These are phyloP conservation scores for Talaromyces atroroseus DNA, from an alignment of 2,329 filamentous ascomycete species.

Conservation along the genomic window DNA sequence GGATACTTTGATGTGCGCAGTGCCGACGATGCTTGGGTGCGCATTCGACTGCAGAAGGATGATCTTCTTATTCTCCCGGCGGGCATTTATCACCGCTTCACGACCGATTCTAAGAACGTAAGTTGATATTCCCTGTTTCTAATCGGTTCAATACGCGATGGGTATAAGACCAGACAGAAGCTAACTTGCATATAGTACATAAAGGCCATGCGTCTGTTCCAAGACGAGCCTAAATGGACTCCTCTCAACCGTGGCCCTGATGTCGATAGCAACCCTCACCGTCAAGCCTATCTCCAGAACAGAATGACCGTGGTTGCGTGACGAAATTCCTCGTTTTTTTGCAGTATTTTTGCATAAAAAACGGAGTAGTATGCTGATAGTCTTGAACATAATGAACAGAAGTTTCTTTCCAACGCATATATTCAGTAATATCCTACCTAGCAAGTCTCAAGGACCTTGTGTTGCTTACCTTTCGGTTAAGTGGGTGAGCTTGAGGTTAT, in stretches of 20 bases:
- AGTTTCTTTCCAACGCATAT: not conserved
- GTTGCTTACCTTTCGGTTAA: not conserved
- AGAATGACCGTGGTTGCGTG: conserved; percentile 15
- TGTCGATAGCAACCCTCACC: conserved; percentile 71
- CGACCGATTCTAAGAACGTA: conserved; percentile 85
- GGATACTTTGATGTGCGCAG: conserved; percentile 92
- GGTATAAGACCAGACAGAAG: not conserved
- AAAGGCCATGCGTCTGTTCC: conserved; percentile 92
- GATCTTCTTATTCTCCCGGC: conserved; percentile 91
- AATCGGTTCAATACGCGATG: too few species aligned
- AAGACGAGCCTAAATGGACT: conserved; percentile 98
- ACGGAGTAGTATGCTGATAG: too few species aligned
- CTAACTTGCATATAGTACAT: conserved; percentile 62
- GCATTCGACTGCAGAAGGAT: conserved; percentile 75
- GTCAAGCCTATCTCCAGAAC: conserved; percentile 66
- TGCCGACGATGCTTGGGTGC: conserved; percentile 79
- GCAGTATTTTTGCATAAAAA: too few species aligned
- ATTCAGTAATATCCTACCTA: not conserved
- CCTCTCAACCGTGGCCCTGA: conserved; percentile 75
- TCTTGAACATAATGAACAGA: not conserved
- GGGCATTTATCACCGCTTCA: conserved; percentile 97
- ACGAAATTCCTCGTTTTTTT: not conserved
- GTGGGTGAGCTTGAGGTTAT: not conserved
- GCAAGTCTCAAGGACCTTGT: not conserved
- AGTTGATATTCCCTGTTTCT: conserved; percentile 30